phyloP scores from a whole-genome alignment of 176 grass and related monocot genomes.

The Puccinellia tenuiflora region DNA sequence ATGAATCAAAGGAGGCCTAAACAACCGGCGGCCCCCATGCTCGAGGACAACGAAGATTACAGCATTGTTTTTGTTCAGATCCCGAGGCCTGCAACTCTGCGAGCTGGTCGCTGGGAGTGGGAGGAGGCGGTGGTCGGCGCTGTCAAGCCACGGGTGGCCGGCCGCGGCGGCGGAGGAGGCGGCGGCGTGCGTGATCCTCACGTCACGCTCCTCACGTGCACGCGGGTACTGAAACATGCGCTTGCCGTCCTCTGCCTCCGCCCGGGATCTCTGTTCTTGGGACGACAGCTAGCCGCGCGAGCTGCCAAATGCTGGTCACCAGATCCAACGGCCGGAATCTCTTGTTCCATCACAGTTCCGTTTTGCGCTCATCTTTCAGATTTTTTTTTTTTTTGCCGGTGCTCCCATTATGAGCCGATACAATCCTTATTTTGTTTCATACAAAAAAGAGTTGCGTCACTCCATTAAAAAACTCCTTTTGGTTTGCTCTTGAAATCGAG shows the following conservation, averaged over 20 bases:
- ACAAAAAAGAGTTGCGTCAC: too few relatives aligned
- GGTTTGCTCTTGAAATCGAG: too few relatives aligned
- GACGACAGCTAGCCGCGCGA: neutral
- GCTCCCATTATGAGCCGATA: too few relatives aligned
- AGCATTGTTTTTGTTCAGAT: neutral
- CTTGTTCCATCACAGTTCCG: neutral
- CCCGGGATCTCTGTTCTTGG: neutral
- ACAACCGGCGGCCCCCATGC: too few relatives aligned
- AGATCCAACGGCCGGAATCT: neutral
- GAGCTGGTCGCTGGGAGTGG: neutral
- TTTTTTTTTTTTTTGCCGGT: too few relatives aligned
- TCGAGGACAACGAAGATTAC: neutral
- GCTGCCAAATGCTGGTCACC: neutral
- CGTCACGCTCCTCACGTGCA: neutral
- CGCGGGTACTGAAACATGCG: neutral
- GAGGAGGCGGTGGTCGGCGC: neutral
- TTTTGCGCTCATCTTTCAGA: neutral
- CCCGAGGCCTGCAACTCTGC: neutral
- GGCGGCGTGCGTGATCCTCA: neutral
- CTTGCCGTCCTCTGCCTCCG: neutral
- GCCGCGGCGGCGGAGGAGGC: neutral
- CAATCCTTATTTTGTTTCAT: too few relatives aligned
- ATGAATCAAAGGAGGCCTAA: too few relatives aligned
- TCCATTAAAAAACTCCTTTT: too few relatives aligned
- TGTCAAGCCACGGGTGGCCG: neutral